A percentile compares a stretch with the other conserved stretches of the same genome.
Conservation (phyloP, 129 eudicot genomes). For the Kitagawia praeruptora region DNA sequence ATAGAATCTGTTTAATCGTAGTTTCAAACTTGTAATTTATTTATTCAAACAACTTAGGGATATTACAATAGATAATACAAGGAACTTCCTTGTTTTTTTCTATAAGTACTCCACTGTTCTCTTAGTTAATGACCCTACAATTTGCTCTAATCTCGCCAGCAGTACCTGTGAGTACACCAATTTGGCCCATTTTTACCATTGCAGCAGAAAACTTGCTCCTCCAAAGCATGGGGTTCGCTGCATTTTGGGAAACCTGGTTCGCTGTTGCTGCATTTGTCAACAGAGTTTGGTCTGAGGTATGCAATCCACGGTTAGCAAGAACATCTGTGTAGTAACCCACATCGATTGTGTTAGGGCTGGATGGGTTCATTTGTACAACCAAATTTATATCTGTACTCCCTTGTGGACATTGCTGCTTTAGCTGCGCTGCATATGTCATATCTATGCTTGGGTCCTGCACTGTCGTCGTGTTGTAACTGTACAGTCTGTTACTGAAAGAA, state of each 20-base stretch:
- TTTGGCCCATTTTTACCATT: conserved; percentile 77
- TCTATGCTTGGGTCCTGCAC: conserved; percentile 39
- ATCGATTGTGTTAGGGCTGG: conserved; percentile 29
- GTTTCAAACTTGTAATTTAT: not conserved
- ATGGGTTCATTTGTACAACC: conserved; percentile 77
- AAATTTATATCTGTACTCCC: conserved; percentile 25
- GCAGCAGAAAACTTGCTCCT: conserved; percentile 52
- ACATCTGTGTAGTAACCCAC: conserved; percentile 23
- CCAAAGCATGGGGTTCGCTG: conserved; percentile 42
- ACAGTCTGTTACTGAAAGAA: conserved; percentile 33
- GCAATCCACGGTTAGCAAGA: conserved; percentile 33
- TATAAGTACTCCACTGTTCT: not conserved
- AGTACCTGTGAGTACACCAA: conserved; percentile 52
- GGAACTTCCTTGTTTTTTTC: not conserved
- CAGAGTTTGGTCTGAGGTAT: conserved; percentile 32
- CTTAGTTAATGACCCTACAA: conserved; percentile 48
- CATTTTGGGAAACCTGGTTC: conserved; percentile 51
- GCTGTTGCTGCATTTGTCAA: conserved; percentile 21
- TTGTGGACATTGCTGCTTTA: conserved; percentile 58
- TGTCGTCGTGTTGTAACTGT: conserved; percentile 20
- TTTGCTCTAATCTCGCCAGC: conserved; percentile 53
- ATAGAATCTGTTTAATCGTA: not conserved
- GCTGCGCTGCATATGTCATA: conserved; percentile 34
- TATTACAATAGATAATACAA: not conserved
- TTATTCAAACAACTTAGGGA: not conserved